Evolutionary conservation across 768 basidiomycete genomes (phyloP).

Genomic region (Termitomyces sp.): DNA sequence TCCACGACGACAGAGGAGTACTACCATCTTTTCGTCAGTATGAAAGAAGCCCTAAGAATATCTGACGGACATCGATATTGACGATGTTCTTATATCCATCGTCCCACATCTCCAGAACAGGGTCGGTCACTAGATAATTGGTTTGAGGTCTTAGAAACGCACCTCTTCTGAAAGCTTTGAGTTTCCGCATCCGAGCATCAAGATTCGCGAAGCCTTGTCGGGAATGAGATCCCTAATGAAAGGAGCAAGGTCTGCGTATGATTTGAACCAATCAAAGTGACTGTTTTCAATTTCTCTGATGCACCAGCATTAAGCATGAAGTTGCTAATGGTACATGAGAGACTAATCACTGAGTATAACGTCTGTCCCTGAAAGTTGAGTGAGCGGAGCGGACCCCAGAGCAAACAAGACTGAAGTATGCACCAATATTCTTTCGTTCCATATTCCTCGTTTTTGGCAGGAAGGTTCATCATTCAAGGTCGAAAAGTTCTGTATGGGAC

Average conservation of each 20-base stretch:
- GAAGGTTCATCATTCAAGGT: conserved; percentile 27
- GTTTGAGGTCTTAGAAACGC: conserved; percentile 13
- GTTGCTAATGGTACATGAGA: neutral
- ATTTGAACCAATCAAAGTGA: conserved; percentile 86
- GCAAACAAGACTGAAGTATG: conserved; percentile 11
- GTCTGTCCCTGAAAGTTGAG: conserved; percentile 49
- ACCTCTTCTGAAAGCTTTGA: conserved; percentile 78
- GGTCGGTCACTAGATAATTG: neutral
- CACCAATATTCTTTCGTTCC: conserved; percentile 68
- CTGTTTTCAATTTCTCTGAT: conserved; percentile 53
- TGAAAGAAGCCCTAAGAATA: neutral
- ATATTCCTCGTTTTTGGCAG: conserved; percentile 65
- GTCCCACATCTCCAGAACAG: conserved; percentile 66
- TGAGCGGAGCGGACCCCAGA: neutral
- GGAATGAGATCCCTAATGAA: conserved; percentile 61
- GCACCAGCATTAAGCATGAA: conserved; percentile 1
- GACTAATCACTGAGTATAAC: conserved; percentile 57
- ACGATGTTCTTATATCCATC: conserved; percentile 79
- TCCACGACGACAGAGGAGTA: conserved; percentile 74
- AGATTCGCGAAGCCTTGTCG: conserved; percentile 50
- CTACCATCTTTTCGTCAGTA: conserved; percentile 27
- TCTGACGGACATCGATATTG: conserved; percentile 62
- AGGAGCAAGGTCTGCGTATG: conserved; percentile 65
- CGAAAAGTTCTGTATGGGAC: neutral
- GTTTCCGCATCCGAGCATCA: conserved; percentile 86